phyloP scores from a whole-genome alignment of 1,139 yeast genomes.

The Taiozyma sp. region DNA sequence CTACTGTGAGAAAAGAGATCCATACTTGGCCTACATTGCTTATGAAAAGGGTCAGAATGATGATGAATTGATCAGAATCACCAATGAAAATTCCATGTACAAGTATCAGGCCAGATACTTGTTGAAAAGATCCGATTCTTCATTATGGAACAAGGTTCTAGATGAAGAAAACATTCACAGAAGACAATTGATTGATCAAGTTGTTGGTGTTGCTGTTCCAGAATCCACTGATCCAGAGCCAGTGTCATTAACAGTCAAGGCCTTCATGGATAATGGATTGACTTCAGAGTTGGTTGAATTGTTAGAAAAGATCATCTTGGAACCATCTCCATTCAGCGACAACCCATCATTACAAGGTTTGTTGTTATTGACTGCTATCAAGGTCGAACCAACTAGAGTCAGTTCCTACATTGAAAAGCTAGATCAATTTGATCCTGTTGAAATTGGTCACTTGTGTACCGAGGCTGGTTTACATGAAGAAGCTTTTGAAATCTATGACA shows the following conservation, averaged over 20 bases:
- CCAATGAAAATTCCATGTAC: slow-evolving; percentile 97
- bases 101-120: slow-evolving; percentile 97
- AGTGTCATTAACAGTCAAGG: slow-evolving; percentile 91
- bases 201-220: slow-evolving; percentile 94
- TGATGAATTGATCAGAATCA: slow-evolving; percentile 81
- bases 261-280: slow-evolving; percentile 93
- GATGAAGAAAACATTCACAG: slow-evolving; percentile 76
- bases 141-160: slow-evolving; percentile 79
- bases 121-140: slow-evolving; percentile 76
- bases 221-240: slow-evolving; percentile 96
- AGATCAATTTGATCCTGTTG: slow-evolving; percentile 88
- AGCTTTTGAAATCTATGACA: slow-evolving; percentile 90
- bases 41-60: slow-evolving; percentile 95
- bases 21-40: slow-evolving; percentile 94
- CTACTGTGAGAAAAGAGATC: slow-evolving; percentile 99
- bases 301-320: slow-evolving; percentile 90
- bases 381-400: slow-evolving; percentile 89
- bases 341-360: slow-evolving; percentile 93
- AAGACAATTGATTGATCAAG: slow-evolving; percentile 88
- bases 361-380: slow-evolving; percentile 88
- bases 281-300: slow-evolving; percentile 92
- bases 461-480: slow-evolving; percentile 89
- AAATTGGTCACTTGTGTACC: slow-evolving; percentile 89
- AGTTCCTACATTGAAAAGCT: slow-evolving; percentile 80
- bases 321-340: slow-evolving; percentile 95